phyloP scores from a whole-genome alignment of 2,329 filamentous ascomycete genomes.

The Apiospora sp. region DNA sequence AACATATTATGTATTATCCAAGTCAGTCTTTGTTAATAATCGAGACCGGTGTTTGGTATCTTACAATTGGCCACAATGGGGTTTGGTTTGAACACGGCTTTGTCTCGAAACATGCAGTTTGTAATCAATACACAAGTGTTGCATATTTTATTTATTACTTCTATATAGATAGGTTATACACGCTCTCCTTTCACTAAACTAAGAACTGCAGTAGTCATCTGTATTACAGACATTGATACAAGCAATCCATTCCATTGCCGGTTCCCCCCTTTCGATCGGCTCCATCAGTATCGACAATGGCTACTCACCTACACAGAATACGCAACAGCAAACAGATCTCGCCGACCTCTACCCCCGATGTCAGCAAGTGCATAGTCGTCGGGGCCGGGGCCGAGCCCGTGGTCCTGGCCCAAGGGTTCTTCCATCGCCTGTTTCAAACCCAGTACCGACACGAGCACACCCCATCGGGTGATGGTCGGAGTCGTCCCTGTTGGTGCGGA shows the following conservation, averaged over 20 bases:
- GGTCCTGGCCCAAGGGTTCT: not conserved
- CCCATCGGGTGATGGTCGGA: not conserved
- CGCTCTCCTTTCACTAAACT: no score
- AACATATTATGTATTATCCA: not conserved
- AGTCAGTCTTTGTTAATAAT: not conserved
- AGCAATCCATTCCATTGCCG: no score
- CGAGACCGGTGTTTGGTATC: not conserved
- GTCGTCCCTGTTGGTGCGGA: not conserved
- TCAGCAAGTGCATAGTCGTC: not conserved
- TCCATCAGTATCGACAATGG: no score
- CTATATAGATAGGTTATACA: no score
- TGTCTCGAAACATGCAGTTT: not conserved
- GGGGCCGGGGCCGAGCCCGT: not conserved
- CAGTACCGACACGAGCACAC: not conserved
- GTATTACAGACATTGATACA: no score
- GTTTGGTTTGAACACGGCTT: not conserved
- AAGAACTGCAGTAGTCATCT: no score
- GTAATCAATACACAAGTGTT: no score
- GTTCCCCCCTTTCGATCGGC: no score
- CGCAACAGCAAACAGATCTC: no score
- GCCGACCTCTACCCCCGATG: not conserved
- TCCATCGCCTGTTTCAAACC: not conserved
- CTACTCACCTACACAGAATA: no score
- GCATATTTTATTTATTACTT: no score
- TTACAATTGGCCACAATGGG: not conserved